Conservation (phyloP, 2,329 filamentous ascomycete genomes). For the Rhytidhysteron rufulum region DNA sequence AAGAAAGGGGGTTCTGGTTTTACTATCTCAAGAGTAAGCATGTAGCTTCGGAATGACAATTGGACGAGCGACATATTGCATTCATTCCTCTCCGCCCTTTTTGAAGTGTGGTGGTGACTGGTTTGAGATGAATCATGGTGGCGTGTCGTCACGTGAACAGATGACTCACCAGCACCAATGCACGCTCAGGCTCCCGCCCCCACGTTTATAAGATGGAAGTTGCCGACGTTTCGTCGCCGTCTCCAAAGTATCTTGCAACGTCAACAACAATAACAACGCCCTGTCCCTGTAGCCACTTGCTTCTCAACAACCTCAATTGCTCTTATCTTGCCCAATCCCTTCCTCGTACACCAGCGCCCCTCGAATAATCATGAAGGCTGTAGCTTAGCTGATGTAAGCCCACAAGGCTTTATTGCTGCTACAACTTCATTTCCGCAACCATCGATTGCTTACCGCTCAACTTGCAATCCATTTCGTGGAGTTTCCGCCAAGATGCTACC, state of each 20-base stretch:
- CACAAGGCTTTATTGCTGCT: conserved; percentile 4
- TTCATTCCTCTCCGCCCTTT: no score
- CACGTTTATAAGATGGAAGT: no score
- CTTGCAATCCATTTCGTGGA: conserved; percentile 16
- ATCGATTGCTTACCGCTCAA: conserved; percentile 7
- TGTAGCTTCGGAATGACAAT: no score
- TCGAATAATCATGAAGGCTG: conserved; percentile 2
- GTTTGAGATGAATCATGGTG: no score
- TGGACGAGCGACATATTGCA: no score
- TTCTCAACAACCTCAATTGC: neutral
- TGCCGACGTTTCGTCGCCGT: no score
- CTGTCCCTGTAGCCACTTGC: neutral
- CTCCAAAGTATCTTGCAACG: neutral
- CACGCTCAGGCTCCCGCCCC: neutral
- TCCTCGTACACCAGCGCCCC: conserved; percentile 1
- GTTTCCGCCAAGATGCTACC: conserved; percentile 48
- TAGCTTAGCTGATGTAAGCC: conserved; percentile 10
- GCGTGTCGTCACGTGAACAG: neutral
- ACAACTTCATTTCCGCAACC: conserved; percentile 6
- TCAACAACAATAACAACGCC: conserved; percentile 4
- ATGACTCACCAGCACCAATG: neutral
- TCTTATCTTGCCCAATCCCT: neutral
- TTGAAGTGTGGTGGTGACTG: no score
- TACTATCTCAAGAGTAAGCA: no score
- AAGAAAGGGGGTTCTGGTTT: no score